Percentiles rank a stretch among this genome's conserved stretches.
These are phyloP conservation scores for Chrysopogon serrulatus DNA, from an alignment of 176 grass and related monocot genomes.

Conservation along the genomic window DNA sequence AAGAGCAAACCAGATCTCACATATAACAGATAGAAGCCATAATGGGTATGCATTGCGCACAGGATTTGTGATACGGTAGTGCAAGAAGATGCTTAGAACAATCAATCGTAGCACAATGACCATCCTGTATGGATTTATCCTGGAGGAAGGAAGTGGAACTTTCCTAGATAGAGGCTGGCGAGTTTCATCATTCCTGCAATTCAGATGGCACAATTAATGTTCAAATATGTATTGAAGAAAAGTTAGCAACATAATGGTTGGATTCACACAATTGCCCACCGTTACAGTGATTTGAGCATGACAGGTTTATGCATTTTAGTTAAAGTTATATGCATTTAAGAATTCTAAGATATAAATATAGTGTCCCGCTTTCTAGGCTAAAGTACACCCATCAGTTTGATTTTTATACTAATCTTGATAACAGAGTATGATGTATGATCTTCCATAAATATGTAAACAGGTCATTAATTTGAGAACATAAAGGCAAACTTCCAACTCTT, in stretches of 20 bases:
- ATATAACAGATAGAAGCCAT: constrained; percentile 98
- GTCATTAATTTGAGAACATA: not conserved
- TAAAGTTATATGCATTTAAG: not conserved
- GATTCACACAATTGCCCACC: not conserved
- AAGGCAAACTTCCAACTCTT: not conserved
- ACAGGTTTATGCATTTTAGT: not conserved
- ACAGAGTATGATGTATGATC: not conserved
- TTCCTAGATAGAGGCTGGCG: constrained; percentile 97
- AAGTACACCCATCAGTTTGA: not conserved
- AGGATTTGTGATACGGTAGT: constrained; percentile 99
- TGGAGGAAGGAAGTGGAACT: constrained; percentile 89
- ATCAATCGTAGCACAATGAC: constrained; percentile 89
- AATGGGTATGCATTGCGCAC: constrained; percentile 71
- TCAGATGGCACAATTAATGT: constrained; percentile 28
- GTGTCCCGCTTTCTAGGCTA: not conserved
- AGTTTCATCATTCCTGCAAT: constrained; percentile 95
- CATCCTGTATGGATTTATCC: constrained; percentile 99
- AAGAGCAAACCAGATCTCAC: constrained; percentile 99
- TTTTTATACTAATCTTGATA: not conserved
- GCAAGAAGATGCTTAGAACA: constrained; percentile 91
- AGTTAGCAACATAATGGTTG: not conserved
- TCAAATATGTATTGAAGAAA: not conserved
- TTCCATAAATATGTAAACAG: not conserved
- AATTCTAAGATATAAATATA: not conserved
- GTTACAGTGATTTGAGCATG: not conserved